Base-by-base conservation (phyloP, 495 filamentous ascomycete species). In the Penicillium longicatenatum region DNA sequence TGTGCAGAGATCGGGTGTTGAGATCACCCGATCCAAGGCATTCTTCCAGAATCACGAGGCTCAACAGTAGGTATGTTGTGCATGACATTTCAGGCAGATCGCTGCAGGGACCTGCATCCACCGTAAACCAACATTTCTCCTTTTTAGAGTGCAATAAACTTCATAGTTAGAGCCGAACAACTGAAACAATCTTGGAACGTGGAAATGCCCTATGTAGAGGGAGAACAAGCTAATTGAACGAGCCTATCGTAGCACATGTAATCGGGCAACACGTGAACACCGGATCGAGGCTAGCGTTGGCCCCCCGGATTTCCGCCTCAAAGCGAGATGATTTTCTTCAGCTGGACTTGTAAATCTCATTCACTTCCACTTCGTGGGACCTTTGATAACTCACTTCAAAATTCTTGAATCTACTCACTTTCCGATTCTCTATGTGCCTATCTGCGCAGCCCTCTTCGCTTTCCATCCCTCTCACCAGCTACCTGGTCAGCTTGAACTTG, bases 1-100 rank as follows among this genome's bases (percentile, higher is more conserved):
- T 69, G 81, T 83, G 6, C 71, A 79, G 56, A 67, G 74, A 54
- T 79, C 83, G 37, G 83, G 81, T 6, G 80, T 86, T 7, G 77
- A 85, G 64, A 80, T 86, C 50, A 84, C 81, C 26, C 68, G 82
- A 41, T 73, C 72, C 6, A 69, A 73, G 49, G 69, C 70, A 4
- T 83, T 83, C 62, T 82, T 81, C 55, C 56, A 75, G 33, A 71
- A 63, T 48, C 57, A 65, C 46, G 65, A 62, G 29, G 50, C 26
- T 21, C 53, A 16, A 44, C 20, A 43, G 16, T 51, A 39, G 21
- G 22, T 37, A 51, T 45, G 52, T 54, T 54, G 16, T 54, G 52
- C 52, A 54, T 54, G 52, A 29, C 24, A 44, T 42, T 54, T 24
- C 6, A 16, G 20, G 43, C 12, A 46, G 52, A 33, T 35, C 42